Evolutionary conservation across 2,329 filamentous ascomycete genomes (phyloP).

Genomic region (Colletotrichum sansevieriae): DNA sequence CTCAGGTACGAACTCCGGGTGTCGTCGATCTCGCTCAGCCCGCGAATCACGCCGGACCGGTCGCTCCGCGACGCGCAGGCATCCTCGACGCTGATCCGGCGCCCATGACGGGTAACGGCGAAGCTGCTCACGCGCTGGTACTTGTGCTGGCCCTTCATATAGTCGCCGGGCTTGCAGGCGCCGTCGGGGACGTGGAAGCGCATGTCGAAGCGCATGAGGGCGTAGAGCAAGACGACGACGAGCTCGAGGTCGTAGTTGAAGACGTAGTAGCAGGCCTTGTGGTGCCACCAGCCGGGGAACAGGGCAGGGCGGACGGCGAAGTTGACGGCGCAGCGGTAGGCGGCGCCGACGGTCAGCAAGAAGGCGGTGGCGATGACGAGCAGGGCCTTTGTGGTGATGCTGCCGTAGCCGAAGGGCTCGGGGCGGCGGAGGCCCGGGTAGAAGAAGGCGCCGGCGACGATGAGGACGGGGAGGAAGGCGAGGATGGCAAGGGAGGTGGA

Average conservation of each 20-base stretch:
- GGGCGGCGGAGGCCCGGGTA: conserved; percentile 56
- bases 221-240: conserved; percentile 75
- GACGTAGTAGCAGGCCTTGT: conserved; percentile 80
- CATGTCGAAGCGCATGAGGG: conserved; percentile 76
- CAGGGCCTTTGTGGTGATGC: conserved; percentile 74
- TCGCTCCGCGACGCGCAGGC: conserved; percentile 46
- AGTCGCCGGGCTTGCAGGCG: conserved; percentile 69
- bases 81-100: conserved; percentile 42
- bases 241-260: conserved; percentile 85
- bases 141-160: conserved; percentile 47
- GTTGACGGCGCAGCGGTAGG: conserved; percentile 73
- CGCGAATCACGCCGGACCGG: conserved; percentile 31
- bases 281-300: conserved; percentile 76
- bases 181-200: conserved; percentile 76
- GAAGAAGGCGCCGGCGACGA: conserved; percentile 59
- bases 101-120: conserved; percentile 1
- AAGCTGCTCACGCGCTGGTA: conserved; percentile 37
- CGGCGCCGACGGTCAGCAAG: conserved; percentile 76
- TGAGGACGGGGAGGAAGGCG: conserved; percentile 72
- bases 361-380: conserved; percentile 71
- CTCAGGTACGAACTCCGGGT: conserved; percentile 2
- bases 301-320: conserved; percentile 63
- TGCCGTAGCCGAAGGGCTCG: conserved; percentile 70
- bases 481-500: conserved; percentile 73
- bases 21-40: conserved; percentile 14